Evolutionary conservation across 768 basidiomycete genomes (phyloP).

Genomic region (Pholiota molesta): DNA sequence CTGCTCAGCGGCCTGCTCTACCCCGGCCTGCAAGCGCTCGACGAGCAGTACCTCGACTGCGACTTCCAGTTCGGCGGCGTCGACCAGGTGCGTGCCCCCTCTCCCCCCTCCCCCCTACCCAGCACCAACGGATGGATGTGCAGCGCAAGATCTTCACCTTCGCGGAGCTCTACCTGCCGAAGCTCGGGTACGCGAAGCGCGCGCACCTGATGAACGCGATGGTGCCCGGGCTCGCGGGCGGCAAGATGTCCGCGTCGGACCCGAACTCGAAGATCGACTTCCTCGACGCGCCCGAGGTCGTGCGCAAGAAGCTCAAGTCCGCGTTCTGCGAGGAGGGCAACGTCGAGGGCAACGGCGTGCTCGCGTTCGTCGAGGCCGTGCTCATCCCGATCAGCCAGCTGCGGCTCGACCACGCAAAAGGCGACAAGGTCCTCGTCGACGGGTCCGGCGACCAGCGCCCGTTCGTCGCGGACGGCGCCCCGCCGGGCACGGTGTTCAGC

Average conservation of each 20-base stretch:
- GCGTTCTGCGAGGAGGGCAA: slow-evolving; percentile 97
- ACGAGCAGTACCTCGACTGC: slow-evolving; percentile 94
- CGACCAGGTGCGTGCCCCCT: slow-evolving; percentile 72
- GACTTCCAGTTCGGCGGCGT: slow-evolving; percentile 99
- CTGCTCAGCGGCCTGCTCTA: slow-evolving; percentile 91
- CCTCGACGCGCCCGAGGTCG: slow-evolving; percentile 81
- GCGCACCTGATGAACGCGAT: slow-evolving; percentile 98
- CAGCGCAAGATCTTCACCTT: slow-evolving; percentile 99
- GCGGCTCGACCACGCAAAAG: slow-evolving; percentile 58
- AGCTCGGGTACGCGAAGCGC: slow-evolving; percentile 90
- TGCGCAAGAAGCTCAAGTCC: slow-evolving; percentile 87
- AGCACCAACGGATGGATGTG: neutral
- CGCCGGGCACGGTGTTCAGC: slow-evolving; percentile 81
- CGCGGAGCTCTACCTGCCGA: slow-evolving; percentile 93
- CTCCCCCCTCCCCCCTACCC: neutral
- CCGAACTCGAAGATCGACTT: slow-evolving; percentile 99
- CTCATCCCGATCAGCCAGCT: slow-evolving; percentile 85
- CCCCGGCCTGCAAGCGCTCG: slow-evolving; percentile 95
- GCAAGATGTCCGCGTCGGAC: slow-evolving; percentile 98
- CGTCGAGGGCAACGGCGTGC: slow-evolving; percentile 83
- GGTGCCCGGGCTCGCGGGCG: slow-evolving; percentile 93
- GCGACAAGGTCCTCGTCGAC: slow-evolving; percentile 51
- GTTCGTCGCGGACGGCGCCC: slow-evolving; percentile 71
- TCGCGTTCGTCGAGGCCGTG: slow-evolving; percentile 86
- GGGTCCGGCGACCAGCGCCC: slow-evolving; percentile 57